Percentiles rank a stretch among this genome's conserved stretches.
Conservation (phyloP, 2,329 filamentous ascomycete genomes). For the Sphaerulina populicola region DNA sequence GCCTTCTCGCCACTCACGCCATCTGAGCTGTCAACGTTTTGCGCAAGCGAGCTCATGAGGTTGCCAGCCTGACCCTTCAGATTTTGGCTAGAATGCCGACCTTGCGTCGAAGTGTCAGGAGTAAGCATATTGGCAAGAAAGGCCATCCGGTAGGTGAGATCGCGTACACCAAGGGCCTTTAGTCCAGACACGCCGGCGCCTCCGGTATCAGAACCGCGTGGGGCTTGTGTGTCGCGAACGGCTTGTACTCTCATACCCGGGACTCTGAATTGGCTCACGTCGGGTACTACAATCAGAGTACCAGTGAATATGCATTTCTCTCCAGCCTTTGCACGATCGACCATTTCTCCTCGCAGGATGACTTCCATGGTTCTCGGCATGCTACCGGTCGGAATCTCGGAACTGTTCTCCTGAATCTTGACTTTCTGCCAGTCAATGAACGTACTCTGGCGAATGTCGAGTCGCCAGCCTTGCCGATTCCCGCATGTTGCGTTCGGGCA, state of each 20-base stretch:
- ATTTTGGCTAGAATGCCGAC: slow-evolving; percentile 58
- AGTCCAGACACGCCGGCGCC: slow-evolving; percentile 79
- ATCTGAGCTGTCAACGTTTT: slow-evolving; percentile 58
- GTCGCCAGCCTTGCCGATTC: slow-evolving; percentile 85
- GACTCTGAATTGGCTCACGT: slow-evolving; percentile 88
- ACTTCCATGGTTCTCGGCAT: slow-evolving; percentile 99
- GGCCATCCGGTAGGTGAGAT: slow-evolving; percentile 90
- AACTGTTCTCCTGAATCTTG: slow-evolving; percentile 94
- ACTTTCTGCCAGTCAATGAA: slow-evolving; percentile 99
- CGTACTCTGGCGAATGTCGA: slow-evolving; percentile 95
- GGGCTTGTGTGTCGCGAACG: slow-evolving; percentile 69
- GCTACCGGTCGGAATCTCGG: slow-evolving; percentile 94
- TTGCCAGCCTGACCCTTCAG: slow-evolving; percentile 69
- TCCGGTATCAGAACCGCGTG: slow-evolving; percentile 64
- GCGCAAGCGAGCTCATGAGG: slow-evolving; percentile 74
- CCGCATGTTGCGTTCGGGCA: slow-evolving; percentile 82
- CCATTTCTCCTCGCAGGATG: slow-evolving; percentile 91
- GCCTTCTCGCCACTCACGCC: slow-evolving; percentile 70
- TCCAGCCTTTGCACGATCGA: slow-evolving; percentile 91
- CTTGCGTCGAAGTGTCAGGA: slow-evolving; percentile 73
- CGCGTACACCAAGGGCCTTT: slow-evolving; percentile 85
- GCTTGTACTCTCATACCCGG: slow-evolving; percentile 78
- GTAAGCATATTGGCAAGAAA: slow-evolving; percentile 96
- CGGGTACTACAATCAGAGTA: slow-evolving; percentile 89
- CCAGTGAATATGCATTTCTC: slow-evolving; percentile 98